phyloP scores from a whole-genome alignment of 164 flowering plant genomes.

The Tetrastigma voinierianum region DNA sequence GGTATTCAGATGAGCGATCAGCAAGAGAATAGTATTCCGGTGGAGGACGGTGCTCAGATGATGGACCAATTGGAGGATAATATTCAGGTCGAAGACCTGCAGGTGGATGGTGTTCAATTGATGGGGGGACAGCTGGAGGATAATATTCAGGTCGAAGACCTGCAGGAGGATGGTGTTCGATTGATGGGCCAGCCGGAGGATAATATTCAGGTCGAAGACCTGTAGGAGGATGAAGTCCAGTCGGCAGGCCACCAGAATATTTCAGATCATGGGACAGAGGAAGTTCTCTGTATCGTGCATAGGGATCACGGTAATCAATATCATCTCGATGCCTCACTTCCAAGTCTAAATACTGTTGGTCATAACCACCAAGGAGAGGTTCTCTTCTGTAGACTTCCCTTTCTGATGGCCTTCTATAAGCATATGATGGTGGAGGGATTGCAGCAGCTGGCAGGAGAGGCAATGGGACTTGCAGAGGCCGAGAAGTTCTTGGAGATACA shows the following conservation, averaged over 20 bases:
- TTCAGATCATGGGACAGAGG: slow-evolving; percentile 6
- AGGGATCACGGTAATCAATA: slow-evolving; percentile 13
- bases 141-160: not conserved
- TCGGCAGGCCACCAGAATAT: slow-evolving; percentile 2
- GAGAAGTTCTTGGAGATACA: slow-evolving; percentile 11
- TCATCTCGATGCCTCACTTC: slow-evolving; percentile 22
- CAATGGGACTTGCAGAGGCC: not conserved
- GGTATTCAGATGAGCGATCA: not conserved
- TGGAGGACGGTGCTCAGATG: too few relatives aligned
- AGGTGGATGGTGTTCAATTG: too few relatives aligned
- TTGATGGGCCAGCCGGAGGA: slow-evolving; percentile 5
- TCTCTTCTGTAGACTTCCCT: slow-evolving; percentile 19
- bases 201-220: slow-evolving; percentile 5
- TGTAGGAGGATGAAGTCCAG: slow-evolving; percentile 10
- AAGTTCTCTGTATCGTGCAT: slow-evolving; percentile 9
- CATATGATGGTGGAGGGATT: slow-evolving; percentile 20
- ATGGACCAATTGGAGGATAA: too few relatives aligned
- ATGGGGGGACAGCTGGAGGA: not conserved
- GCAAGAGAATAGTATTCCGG: not conserved
- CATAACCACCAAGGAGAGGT: slow-evolving; percentile 16
- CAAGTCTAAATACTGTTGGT: slow-evolving; percentile 9
- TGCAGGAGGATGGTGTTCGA: not conserved
- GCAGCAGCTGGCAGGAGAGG: slow-evolving; percentile 7
- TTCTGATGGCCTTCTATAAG: slow-evolving; percentile 24
- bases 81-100: too few relatives aligned